Evolutionary conservation across 2,329 filamentous ascomycete genomes (phyloP), one percentile per base, ranked within the genome.

Genomic region (Beauveria sp.): DNA sequence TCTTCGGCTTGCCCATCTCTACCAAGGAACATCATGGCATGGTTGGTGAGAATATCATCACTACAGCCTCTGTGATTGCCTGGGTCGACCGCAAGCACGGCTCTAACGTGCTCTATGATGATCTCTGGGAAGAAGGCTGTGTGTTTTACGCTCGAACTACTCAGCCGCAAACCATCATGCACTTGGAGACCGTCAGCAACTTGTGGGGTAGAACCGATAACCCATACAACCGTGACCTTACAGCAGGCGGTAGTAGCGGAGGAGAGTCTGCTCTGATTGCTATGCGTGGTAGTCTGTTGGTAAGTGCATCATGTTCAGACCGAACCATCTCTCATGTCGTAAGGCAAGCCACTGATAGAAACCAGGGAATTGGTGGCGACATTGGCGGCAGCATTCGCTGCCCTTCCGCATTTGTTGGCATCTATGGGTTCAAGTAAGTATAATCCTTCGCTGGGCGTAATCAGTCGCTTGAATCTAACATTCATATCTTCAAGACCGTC

Each of bases 91-190:
- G 69, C 51, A 61, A 66, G 3, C 71, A 73, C 48, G 70, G 71
- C 1, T 72, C 71, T 0, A 73, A 72, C 10, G 44, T 71, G 9
- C 66, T 73, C 0, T 72, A 72, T 40, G 66, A 71, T 43, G 66
- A 64, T 3, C 60, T 72, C 2, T 72, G 66, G 30, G 66, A 66
- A 0, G 65, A 73, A 44, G 71, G 88, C n/a, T 68, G 79, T 81
- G 3, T 87, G 18, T 63, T 69, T n/a, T 85, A 87, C 67, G 82
- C 83, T 62, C 89, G 90, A 70, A 90, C 88, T 0, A 90, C 88
- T 60, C 79, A 89, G 6, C 86, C 87, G 0, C 83, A 85, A 65
- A 80, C 77, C 0, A 72, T 85, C 53, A 78, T 77, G 70, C 76
- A 77, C 18, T 69, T 86, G 43, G 86, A 89, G 67, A 82, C 79